Conservation (phyloP, 257 asterid species). For the Primulina huaijiensis region DNA sequence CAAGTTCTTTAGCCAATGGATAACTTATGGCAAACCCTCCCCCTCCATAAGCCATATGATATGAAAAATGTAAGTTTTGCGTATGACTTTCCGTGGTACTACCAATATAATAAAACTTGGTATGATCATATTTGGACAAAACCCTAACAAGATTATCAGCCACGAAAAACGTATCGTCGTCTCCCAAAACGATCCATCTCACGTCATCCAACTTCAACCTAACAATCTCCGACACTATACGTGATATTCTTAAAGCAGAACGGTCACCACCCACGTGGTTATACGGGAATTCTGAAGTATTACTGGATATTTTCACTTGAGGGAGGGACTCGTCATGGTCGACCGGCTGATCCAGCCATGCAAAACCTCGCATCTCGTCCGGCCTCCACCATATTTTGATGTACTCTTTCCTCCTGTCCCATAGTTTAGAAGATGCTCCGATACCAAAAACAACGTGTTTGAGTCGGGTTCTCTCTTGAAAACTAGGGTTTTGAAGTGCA, state of each 20-base stretch:
- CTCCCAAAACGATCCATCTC: constrained; percentile 19
- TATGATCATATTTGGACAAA: constrained; percentile 6
- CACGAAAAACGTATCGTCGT: constrained; percentile 17
- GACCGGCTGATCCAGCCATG: background rate
- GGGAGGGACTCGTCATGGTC: background rate
- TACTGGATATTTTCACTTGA: background rate
- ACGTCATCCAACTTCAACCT: background rate
- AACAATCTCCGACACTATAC: background rate
- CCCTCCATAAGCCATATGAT: constrained; percentile 16
- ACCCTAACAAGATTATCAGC: constrained; percentile 6
- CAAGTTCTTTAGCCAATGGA: constrained; percentile 16
- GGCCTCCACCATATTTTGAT: constrained; percentile 8
- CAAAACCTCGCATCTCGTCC: background rate
- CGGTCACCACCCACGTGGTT: background rate
- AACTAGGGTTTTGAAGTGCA: background rate
- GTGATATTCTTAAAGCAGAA: background rate
- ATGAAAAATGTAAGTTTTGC: background rate
- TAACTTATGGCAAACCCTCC: constrained; percentile 7
- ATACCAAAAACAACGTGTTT: constrained; percentile 36
- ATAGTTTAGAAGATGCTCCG: background rate
- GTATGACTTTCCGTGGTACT: background rate
- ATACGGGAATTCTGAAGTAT: background rate
- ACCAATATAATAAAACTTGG: constrained; percentile 13
- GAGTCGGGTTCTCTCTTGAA: background rate
- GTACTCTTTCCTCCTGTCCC: constrained; percentile 9